Evolutionary conservation across 805 yeast genomes (phyloP), one percentile per base, ranked within the genome.

Genomic region (Wickerhamomyces tratensis): DNA sequence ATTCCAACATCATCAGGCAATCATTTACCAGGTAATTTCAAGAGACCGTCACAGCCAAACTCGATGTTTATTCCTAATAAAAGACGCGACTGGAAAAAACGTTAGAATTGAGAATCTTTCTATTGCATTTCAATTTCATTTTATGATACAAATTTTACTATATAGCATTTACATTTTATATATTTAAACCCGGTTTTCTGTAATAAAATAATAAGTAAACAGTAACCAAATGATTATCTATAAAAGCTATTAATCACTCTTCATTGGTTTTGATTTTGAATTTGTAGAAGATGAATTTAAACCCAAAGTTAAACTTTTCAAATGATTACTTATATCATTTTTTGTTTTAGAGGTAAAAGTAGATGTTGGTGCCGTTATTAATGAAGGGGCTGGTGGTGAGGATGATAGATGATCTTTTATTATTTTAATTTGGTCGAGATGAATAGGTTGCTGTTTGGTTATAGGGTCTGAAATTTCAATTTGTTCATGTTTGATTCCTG

Each of bases 401-500:
- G 34, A 31, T 31, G 34, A 31, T 31, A 31, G 34, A 31, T 31
- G 34, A 12, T 31, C 34, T 31, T 7, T 31, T 31, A 12, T 8
- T 12, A 31, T 31, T 12, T 6, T 31, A 8, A 31, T 31, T 31
- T 31, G 13, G 6, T 31, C 11, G 3, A 31, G 11, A 8, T 11
- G 34, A 11, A 12, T 20, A 20, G 20, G 20, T 20, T 20, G n/a
- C 5, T 7, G 13, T 8, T 7, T 6, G 7, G 14, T 31, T 9
- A 31, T 31, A 6, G 34, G 34, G n/a, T 31, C 34, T 12, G 34
- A 31, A 5, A 31, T 31, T 3, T 12, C n/a, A 12, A 31, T 8
- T 33, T 14, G 44, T 26, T 36, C 41, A 7, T 14, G 25, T 37
- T 37, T 26, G 14, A 31, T 33, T 27, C 33, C 50, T 5, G 46